Conservation (phyloP, 768 basidiomycete species). For the Podaxis rugospora region DNA sequence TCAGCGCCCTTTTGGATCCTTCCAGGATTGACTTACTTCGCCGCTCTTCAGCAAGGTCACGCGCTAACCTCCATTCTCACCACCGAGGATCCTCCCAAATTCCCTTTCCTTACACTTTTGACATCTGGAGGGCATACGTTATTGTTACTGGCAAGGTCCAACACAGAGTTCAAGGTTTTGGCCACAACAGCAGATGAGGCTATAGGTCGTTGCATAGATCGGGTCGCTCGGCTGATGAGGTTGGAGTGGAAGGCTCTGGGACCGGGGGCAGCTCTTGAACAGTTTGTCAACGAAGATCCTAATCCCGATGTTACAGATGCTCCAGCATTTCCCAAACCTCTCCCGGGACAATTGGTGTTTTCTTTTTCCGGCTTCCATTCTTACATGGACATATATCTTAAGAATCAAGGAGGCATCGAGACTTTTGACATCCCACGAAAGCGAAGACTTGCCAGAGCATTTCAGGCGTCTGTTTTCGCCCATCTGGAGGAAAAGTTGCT, state of each 20-base stretch:
- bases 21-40: background rate
- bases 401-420: conserved; percentile 34
- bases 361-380: conserved; percentile 82
- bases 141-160: conserved; percentile 67
- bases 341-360: conserved; percentile 57
- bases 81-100: conserved; percentile 40
- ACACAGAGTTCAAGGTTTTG: conserved; percentile 58
- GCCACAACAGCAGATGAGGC: conserved; percentile 73
- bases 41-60: conserved; percentile 75
- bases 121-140: conserved; percentile 95
- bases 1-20: background rate
- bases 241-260: conserved; percentile 62
- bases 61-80: conserved; percentile 80
- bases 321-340: conserved; percentile 41
- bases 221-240: conserved; percentile 65
- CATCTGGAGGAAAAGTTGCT: conserved; percentile 76
- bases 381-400: conserved; percentile 56
- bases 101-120: conserved; percentile 86
- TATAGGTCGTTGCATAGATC: conserved; percentile 81
- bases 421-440: conserved; percentile 33
- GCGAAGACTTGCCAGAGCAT: conserved; percentile 58
- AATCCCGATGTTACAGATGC: conserved; percentile 25
- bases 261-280: conserved; percentile 79
- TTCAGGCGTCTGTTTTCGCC: conserved; percentile 65
- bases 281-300: conserved; percentile 45